Base-by-base conservation (phyloP, 2,329 filamentous ascomycete species). In the Trichoderma guizhouense region DNA sequence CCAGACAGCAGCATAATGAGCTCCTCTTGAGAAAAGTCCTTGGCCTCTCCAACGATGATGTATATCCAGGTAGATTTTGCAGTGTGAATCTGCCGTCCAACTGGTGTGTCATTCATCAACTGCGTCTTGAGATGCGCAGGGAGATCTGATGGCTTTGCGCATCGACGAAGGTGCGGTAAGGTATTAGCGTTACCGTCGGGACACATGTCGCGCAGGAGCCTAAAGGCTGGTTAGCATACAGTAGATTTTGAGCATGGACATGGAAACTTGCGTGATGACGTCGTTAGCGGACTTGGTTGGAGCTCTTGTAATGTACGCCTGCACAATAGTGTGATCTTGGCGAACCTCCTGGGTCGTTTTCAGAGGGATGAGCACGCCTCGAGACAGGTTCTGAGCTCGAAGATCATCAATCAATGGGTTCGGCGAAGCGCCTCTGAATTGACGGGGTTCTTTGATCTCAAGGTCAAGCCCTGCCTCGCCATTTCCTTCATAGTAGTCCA, bases 161-260 rank as follows among this genome's bases (percentile, higher is more conserved):
- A 93, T 79, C 92, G 88, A 74, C 92, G 91, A 71, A 95, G 85
- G 82, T 95, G 90, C 82, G 89, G 87, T 76, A 91, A 84, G 84
- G 87, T 88, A 81, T 90, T 88, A 86, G 86, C 87, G 77, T 86
- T 86, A 79, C 88, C 88, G 77, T 89, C 87, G 77, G 87, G 87
- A 73, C 88, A 82, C 78, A 89, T 80, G 68, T 83, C 82, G 76
- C 87, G 86, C 76, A 90, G 81, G 73, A 88, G 85, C 74, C 89
- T 90, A 74, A 36, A 39, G 66, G 32, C 11, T 26, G 39, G 67
- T 79, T 62, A 78, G 76, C 70, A 30, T 18, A 26, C 12, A n/a
- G 15, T 55, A n/a, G 14, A 15, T 28, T 12, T 34, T 21, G 21
- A n/a, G 15, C 18, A 47, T 24, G 26, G 11, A 24, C 21, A 18